Percentiles rank a stretch among this genome's conserved stretches.
Evolutionary conservation across 140 eudicot genomes (phyloP).

Genomic region (Oenanthe javanica): DNA sequence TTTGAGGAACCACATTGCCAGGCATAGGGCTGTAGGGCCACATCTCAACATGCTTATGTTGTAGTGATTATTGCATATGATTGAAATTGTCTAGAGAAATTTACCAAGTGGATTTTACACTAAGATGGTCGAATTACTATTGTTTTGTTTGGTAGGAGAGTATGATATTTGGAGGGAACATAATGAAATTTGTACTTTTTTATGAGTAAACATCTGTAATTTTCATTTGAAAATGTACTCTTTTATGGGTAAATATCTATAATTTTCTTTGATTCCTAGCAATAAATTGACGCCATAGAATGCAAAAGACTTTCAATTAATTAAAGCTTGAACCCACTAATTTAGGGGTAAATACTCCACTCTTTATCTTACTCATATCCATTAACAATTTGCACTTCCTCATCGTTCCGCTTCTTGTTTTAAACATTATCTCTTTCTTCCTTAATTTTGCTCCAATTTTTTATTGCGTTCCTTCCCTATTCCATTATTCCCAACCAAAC

Average conservation of each 20-base stretch:
- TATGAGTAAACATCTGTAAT: too few species aligned
- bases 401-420: background rate
- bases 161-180: too few species aligned
- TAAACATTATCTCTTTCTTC: background rate
- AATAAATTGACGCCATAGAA: too few species aligned
- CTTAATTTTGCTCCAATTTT: background rate
- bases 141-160: too few species aligned
- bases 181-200: too few species aligned
- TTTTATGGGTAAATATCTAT: background rate
- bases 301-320: too few species aligned
- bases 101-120: background rate
- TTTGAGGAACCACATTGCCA: background rate
- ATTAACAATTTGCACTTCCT: background rate
- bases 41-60: background rate
- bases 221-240: too few species aligned
- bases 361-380: background rate
- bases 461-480: background rate
- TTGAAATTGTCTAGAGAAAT: background rate
- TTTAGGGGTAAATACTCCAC: background rate
- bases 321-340: background rate
- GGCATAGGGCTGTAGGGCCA: background rate
- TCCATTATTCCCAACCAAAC: background rate
- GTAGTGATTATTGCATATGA: background rate
- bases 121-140: background rate
- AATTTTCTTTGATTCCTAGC: background rate